Percentiles rank a stretch among this genome's conserved stretches.
Conservation (phyloP, 176 grass and related monocot species). For the Hordeum vulgare region DNA sequence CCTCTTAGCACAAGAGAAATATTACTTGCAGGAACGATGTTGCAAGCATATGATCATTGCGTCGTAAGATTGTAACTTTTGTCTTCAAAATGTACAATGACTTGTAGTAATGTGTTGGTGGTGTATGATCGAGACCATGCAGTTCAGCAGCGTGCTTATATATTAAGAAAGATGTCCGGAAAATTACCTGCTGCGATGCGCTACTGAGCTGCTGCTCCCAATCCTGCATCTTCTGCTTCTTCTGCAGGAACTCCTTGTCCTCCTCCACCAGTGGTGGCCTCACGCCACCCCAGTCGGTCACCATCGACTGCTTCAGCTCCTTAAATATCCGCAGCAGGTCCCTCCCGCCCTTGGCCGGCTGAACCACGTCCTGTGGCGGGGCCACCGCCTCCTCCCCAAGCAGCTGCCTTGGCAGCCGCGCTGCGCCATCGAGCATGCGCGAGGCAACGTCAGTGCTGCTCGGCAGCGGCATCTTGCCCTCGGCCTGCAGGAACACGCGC, state of each 20-base stretch:
- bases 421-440: slow-evolving; percentile 79
- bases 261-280: slow-evolving; percentile 75
- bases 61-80: neutral
- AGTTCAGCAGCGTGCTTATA: neutral
- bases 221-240: slow-evolving; percentile 74
- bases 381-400: slow-evolving; percentile 46
- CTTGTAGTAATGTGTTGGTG: neutral
- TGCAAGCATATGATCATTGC: neutral
- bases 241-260: slow-evolving; percentile 90
- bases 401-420: slow-evolving; percentile 70
- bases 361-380: slow-evolving; percentile 80
- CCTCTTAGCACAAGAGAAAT: neutral
- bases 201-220: slow-evolving; percentile 69
- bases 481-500: slow-evolving; percentile 74
- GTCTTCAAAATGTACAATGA: neutral
- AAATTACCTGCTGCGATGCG: slow-evolving; percentile 71
- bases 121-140: neutral
- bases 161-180: neutral
- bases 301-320: slow-evolving; percentile 81
- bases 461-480: slow-evolving; percentile 83
- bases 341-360: slow-evolving; percentile 88
- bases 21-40: neutral
- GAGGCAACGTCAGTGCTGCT: slow-evolving; percentile 81
- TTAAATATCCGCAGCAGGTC: slow-evolving; percentile 93
- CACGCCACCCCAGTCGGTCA: slow-evolving; percentile 71